Conservation (phyloP, 2,329 filamentous ascomycete genomes). For the Tolypocladium ovalisporum region DNA sequence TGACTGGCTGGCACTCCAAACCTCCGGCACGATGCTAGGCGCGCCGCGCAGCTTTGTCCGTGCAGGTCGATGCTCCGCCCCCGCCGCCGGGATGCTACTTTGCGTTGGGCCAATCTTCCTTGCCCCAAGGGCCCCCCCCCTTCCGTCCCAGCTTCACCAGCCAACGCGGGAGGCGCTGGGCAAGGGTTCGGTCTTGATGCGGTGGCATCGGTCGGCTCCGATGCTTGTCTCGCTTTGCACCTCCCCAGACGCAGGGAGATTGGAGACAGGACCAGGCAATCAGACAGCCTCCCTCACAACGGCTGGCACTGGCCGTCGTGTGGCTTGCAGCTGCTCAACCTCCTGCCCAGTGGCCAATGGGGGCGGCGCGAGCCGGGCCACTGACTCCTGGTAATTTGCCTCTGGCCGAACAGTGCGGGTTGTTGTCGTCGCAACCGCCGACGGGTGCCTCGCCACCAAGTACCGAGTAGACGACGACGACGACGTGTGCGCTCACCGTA, state of each 20-base stretch:
- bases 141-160: not conserved
- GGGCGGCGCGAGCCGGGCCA: not conserved
- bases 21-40: not conserved
- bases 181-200: not conserved
- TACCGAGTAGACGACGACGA: too few species aligned
- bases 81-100: not conserved
- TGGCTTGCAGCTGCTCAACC: not conserved
- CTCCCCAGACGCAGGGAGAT: not conserved
- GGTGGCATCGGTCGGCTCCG: constrained; percentile 1
- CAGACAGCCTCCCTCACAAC: too few species aligned
- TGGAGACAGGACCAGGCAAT: not conserved
- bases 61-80: not conserved
- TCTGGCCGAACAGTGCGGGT: not conserved
- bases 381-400: not conserved
- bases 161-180: not conserved
- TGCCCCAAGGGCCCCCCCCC: too few species aligned
- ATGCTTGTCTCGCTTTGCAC: not conserved
- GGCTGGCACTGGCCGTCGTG: not conserved
- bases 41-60: not conserved
- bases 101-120: not conserved
- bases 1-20: not conserved
- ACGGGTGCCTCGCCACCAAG: not conserved
- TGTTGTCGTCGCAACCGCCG: not conserved
- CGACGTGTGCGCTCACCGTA: not conserved
- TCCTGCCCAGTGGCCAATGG: not conserved